Base-by-base conservation (phyloP, 768 basidiomycete species). In the Psilocybe azurescens region DNA sequence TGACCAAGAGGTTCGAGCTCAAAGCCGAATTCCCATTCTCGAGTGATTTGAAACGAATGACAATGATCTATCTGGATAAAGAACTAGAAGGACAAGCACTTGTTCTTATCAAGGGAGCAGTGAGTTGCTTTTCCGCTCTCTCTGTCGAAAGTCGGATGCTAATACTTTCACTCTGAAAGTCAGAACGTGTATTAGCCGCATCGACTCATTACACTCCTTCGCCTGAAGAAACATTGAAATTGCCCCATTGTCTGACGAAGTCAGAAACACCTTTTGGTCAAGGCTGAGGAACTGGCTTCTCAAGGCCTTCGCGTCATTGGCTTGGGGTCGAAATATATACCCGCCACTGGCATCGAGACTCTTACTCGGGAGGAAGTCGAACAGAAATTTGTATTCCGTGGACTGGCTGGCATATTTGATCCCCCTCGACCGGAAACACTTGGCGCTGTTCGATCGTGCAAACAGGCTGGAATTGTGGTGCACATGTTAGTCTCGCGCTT, bases 371-470 rank as follows among this genome's bases (percentile, higher is more conserved):
- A 81, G 56, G 77, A 81, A 5, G 77, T 83, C 14, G 85, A 86
- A 70, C 61, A 73, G 32, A 77, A 76, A 36, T 79, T 85, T 56
- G 76, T 72, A 3, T 83, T 88, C 70, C 72, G 83, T n/a, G 85
- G 81, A 5, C 74, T 86, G 7, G 79, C 78, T n/a, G 86, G 85
- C 50, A 82, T 87, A 60, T 81, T 79, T 51, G 86, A 86, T 65
- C 85, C 86, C 16, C 85, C 85, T 16, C 78, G 86, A 41, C 84
- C 83, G 1, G 83, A 86, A 64, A 82, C 80, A 3, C 71, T 79
- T 6, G 81, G 78, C 2, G 83, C 86, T 36, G 85, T 87, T 8
- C 74, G 78, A 46, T 78, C 80, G 39, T 83, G 80, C 71, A 78
- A 80, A 59, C 73, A 77, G 54, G 86, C 86, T 51, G 84, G 85